Percentiles rank a stretch among this genome's conserved stretches.
Conservation (phyloP, 2,329 filamentous ascomycete genomes). For the Diaporthe capsici region DNA sequence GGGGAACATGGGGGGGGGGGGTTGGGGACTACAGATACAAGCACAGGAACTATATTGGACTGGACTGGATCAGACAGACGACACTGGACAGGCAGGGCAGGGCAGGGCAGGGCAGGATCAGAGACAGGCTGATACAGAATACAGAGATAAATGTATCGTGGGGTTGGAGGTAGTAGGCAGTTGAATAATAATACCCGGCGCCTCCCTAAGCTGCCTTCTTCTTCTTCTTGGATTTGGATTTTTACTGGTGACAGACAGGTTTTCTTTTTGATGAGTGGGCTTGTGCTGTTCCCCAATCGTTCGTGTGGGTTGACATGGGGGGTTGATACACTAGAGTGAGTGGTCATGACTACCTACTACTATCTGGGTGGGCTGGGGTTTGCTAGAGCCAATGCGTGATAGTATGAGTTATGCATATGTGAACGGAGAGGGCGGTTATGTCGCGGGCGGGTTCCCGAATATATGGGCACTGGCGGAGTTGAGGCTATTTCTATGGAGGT, state of each 20-base stretch:
- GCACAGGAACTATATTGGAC: background rate
- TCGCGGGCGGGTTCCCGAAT: too few species aligned
- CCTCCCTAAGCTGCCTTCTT: background rate
- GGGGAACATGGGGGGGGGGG: background rate
- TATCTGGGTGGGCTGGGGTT: background rate
- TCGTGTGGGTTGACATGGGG: too few species aligned
- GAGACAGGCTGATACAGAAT: background rate
- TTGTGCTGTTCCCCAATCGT: background rate
- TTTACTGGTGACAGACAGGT: too few species aligned
- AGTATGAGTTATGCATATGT: too few species aligned
- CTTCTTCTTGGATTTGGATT: background rate
- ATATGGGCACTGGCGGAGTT: too few species aligned
- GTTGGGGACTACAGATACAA: background rate
- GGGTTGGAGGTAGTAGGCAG: background rate
- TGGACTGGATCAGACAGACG: too few species aligned
- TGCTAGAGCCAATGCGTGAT: background rate
- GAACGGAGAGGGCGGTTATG: too few species aligned
- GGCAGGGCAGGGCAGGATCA: background rate
- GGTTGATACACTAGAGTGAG: background rate
- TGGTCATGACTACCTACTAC: background rate
- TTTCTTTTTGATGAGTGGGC: background rate
- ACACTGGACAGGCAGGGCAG: background rate
- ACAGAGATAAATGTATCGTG: background rate
- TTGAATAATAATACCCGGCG: background rate
- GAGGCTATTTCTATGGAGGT: too few species aligned